Percentiles rank a stretch among this genome's conserved stretches.
Conservation (phyloP, 2,329 filamentous ascomycete species). For the Venturia carpophila region DNA sequence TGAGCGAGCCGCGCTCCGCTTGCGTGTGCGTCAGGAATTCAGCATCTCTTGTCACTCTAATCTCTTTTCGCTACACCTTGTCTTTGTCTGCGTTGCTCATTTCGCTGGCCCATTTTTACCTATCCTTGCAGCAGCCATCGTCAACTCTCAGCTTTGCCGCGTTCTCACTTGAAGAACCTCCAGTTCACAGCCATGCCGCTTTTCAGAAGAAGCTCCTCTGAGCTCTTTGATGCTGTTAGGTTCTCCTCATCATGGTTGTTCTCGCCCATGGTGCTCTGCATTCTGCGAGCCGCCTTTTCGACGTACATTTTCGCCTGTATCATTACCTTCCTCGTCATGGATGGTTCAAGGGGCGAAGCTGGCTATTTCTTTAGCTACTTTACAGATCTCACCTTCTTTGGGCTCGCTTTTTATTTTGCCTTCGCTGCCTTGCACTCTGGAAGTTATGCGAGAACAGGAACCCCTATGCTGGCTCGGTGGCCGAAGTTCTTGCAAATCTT, state of each 20-base stretch:
- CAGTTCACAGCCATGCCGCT: background rate
- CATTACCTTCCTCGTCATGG: constrained; percentile 56
- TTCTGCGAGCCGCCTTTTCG: constrained; percentile 42
- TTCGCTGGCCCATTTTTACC: constrained; percentile 7
- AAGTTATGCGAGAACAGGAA: constrained; percentile 46
- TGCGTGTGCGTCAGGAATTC: background rate
- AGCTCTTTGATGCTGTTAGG: constrained; percentile 32
- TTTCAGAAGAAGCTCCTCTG: background rate
- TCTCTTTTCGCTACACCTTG: background rate
- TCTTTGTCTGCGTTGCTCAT: background rate
- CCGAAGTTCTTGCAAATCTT: constrained; percentile 31
- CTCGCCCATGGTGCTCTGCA: constrained; percentile 55
- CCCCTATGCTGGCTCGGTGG: constrained; percentile 32
- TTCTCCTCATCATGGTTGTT: constrained; percentile 78
- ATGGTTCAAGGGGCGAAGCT: constrained; percentile 47
- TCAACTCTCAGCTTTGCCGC: background rate
- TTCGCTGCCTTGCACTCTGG: constrained; percentile 61
- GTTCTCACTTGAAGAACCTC: background rate
- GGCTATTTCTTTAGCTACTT: constrained; percentile 68
- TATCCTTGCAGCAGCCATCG: background rate
- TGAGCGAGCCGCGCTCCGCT: background rate
- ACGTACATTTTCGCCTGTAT: constrained; percentile 57
- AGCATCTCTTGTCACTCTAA: background rate
- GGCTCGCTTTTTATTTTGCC: constrained; percentile 69
- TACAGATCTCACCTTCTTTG: constrained; percentile 76